A percentile compares a stretch with the other conserved stretches of the same genome.
Evolutionary conservation across 495 filamentous ascomycete genomes (phyloP).

Genomic region (Penicillium steckii): DNA sequence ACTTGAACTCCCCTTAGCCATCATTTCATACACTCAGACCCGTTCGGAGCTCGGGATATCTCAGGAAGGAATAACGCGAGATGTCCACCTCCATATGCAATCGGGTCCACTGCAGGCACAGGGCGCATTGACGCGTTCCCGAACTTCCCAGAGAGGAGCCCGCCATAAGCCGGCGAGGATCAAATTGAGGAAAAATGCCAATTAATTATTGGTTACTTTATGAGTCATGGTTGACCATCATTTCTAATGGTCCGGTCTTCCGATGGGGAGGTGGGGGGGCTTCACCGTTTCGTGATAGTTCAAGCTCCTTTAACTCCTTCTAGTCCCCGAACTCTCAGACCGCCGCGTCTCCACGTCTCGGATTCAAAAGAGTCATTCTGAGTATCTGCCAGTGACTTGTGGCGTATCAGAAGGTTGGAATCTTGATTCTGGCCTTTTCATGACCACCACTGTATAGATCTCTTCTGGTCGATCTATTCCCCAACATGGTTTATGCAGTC

Average conservation of each 20-base stretch:
- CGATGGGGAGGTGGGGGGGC: no score
- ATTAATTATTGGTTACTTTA: no score
- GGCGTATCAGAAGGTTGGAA: background rate
- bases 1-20: no score
- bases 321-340: constrained; percentile 1
- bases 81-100: background rate
- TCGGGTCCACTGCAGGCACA: background rate
- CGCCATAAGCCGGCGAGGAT: no score
- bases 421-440: no score
- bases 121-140: background rate
- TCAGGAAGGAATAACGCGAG: background rate
- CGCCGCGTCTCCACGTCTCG: constrained; percentile 5
- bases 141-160: background rate
- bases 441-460: no score
- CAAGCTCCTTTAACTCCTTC: background rate
- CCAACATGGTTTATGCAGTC: no score
- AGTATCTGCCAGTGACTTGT: no score
- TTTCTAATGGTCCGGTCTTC: background rate
- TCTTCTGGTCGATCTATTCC: no score
- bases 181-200: no score
- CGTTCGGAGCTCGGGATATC: background rate
- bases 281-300: constrained; percentile 6
- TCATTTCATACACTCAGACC: no score
- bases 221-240: constrained; percentile 1
- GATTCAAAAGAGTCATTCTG: no score